Percentiles rank a stretch among this genome's conserved stretches.
These are phyloP conservation scores for Podaxis sp. DNA, from an alignment of 768 basidiomycete genomes.

Conservation along the genomic window DNA sequence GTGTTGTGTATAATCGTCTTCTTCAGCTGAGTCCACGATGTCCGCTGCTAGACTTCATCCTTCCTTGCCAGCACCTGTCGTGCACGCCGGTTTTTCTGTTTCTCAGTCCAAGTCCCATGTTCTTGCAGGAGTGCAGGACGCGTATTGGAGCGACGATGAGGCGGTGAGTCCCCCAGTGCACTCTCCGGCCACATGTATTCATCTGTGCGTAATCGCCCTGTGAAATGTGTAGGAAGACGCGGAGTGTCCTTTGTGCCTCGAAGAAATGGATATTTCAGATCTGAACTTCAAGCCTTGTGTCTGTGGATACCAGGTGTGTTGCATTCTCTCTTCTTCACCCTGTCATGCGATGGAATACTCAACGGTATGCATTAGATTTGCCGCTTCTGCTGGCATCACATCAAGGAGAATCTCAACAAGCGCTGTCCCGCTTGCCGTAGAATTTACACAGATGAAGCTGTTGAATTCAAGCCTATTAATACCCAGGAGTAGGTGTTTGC, in stretches of 20 bases:
- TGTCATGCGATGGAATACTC: slow-evolving; percentile 9
- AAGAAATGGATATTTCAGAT: slow-evolving; percentile 99
- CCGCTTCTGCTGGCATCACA: slow-evolving; percentile 99
- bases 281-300: slow-evolving; percentile 99
- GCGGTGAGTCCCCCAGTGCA: slow-evolving; percentile 46
- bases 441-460: slow-evolving; percentile 87
- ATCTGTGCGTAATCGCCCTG: slow-evolving; percentile 17
- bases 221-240: slow-evolving; percentile 75
- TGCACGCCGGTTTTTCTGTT: slow-evolving; percentile 68
- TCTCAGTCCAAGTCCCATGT: slow-evolving; percentile 85
- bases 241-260: slow-evolving; percentile 96
- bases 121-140: slow-evolving; percentile 89
- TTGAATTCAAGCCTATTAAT: slow-evolving; percentile 94
- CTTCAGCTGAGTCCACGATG: slow-evolving; percentile 15
- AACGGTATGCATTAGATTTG: slow-evolving; percentile 70
- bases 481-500: slow-evolving; percentile 82
- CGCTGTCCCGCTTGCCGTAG: slow-evolving; percentile 96
- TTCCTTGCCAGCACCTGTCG: slow-evolving; percentile 70
- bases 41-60: slow-evolving; percentile 35
- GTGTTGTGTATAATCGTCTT: slow-evolving; percentile 18
- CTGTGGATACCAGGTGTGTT: slow-evolving; percentile 90
- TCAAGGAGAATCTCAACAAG: slow-evolving; percentile 93
- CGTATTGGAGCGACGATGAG: slow-evolving; percentile 96
- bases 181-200: slow-evolving; percentile 8
- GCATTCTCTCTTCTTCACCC: slow-evolving; percentile 5